Evolutionary conservation across 2,329 filamentous ascomycete genomes (phyloP).

Genomic region (Colletotrichum sublineola): DNA sequence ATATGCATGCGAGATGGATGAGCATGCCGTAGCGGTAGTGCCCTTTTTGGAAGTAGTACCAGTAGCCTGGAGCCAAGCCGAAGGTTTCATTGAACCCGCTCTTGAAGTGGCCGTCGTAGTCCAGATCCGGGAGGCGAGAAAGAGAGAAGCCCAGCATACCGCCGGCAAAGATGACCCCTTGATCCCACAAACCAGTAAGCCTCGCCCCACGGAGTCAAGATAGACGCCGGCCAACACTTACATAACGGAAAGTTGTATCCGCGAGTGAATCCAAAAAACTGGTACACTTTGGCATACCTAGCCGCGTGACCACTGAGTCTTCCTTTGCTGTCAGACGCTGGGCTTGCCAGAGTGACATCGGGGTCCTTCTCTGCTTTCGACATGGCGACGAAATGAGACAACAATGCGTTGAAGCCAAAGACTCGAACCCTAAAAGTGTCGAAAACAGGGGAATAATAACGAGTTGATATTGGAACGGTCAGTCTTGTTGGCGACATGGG

Average conservation of each 20-base stretch:
- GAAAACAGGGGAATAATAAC: too few species aligned
- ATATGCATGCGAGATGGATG: slow-evolving; percentile 58
- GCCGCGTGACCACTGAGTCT: neutral
- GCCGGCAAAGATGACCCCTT: slow-evolving; percentile 64
- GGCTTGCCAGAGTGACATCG: neutral
- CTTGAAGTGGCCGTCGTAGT: slow-evolving; percentile 48
- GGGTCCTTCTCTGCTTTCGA: neutral
- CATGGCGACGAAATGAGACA: slow-evolving; percentile 36
- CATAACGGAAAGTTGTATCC: slow-evolving; percentile 42
- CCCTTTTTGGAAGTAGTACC: slow-evolving; percentile 51
- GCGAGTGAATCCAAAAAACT: neutral
- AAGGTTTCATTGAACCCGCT: slow-evolving; percentile 5
- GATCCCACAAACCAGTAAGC: slow-evolving; percentile 29
- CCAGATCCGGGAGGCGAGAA: slow-evolving; percentile 61
- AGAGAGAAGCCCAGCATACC: slow-evolving; percentile 62
- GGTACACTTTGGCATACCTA: slow-evolving; percentile 5
- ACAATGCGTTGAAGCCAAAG: too few species aligned
- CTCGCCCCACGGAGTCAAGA: neutral
- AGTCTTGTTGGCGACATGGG: too few species aligned
- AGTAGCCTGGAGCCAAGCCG: slow-evolving; percentile 51
- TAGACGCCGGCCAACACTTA: neutral
- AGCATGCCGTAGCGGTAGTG: slow-evolving; percentile 56
- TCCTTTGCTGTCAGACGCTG: neutral
- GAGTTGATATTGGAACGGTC: too few species aligned
- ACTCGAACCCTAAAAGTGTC: too few species aligned